These are phyloP conservation scores for Centrapalus pauciflorus DNA, from an alignment of 129 eudicot genomes.

Conservation along the genomic window DNA sequence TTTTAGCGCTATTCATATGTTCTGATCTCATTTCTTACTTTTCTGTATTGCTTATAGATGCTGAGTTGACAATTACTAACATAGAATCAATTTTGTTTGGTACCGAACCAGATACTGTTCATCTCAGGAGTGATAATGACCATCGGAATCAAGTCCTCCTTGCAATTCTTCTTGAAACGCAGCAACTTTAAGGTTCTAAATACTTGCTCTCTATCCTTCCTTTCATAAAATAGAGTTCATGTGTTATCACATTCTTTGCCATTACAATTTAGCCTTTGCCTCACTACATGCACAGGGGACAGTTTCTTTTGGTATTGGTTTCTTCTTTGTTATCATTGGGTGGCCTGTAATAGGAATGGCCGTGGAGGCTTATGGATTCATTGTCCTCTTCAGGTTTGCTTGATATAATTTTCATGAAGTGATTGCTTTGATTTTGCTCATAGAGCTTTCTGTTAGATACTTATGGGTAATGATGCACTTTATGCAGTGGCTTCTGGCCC, in stretches of 20 bases:
- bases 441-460: constrained; percentile 7
- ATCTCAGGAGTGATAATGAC: constrained; percentile 71
- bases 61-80: constrained; percentile 9
- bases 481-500: constrained; percentile 82
- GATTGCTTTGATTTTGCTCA: not conserved
- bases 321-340: constrained; percentile 72
- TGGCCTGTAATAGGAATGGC: constrained; percentile 88
- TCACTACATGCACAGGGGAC: constrained; percentile 50
- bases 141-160: constrained; percentile 65
- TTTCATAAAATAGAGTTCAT: not conserved
- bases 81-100: constrained; percentile 9
- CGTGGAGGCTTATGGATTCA: constrained; percentile 65
- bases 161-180: constrained; percentile 72
- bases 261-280: not conserved
- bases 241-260: not conserved
- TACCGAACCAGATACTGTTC: constrained; percentile 68
- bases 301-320: constrained; percentile 66
- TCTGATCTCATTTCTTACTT: not conserved
- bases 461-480: constrained; percentile 13
- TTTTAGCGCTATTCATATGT: not conserved
- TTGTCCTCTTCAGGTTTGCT: constrained; percentile 70
- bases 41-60: not conserved
- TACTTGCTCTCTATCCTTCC: not conserved
- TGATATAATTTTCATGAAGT: not conserved
- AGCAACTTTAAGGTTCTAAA: constrained; percentile 57